Evolutionary conservation across 805 yeast species (phyloP), one percentile per base, ranked within the genome.

Genomic region (Kazachstania taianensis): DNA sequence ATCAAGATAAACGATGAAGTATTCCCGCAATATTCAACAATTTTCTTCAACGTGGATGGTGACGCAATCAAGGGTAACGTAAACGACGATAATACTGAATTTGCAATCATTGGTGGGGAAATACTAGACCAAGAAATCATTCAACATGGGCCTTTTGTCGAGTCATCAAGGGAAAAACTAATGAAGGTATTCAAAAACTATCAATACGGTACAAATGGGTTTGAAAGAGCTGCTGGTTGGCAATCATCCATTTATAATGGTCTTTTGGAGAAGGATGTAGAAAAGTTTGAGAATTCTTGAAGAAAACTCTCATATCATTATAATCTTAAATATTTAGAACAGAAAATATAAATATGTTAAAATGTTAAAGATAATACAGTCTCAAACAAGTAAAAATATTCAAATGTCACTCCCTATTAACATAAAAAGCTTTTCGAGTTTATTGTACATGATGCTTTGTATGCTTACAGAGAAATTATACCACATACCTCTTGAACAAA

Each of bases 71-170:
- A 52, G 25, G 87, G 85, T 28, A 69, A 64, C 17, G 70, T 72
- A 14, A 66, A 67, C 7, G 35, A 47, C 5, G 42, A 40, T 18
- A 64, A 62, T 23, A 61, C 84, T 2, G 75, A 78, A 45, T 77
- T 84, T 50, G 77, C 80, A 4, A 44, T 84, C n/a, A 65, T 84
- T 43, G 92, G 85, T 20, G 94, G 94, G 38, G 59, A 81, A 53
- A 70, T 72, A 15, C 62, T 83, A 38, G 71, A 82, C 46, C 94
- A 85, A 62, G 72, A 75, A n/a, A 67, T 81, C 37, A 81, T 83
- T 22, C 95, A 86, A 53, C 79, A 85, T 53, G 96, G 96, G n/a
- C 96, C 96, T 9, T 87, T 86, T 53, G 96, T 86, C 14, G 89
- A 82, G 42, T 72, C 81, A 5, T 62, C 79, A 15, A 66, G 68